Evolutionary conservation across 2,329 filamentous ascomycete species (phyloP).

Genomic region (Fusarium subtropicale): DNA sequence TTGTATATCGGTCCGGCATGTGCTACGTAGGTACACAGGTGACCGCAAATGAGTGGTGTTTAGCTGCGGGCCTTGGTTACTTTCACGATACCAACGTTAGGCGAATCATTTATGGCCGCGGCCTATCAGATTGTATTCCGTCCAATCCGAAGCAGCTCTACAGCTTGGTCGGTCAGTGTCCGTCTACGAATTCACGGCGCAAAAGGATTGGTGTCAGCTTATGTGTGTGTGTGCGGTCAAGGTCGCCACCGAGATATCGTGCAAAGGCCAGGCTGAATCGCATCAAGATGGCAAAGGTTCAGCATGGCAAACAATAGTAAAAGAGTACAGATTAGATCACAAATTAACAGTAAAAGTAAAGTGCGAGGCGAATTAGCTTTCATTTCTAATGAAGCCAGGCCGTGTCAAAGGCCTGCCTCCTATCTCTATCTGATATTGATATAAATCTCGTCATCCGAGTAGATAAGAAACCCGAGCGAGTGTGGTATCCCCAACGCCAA

Average conservation of each 20-base stretch:
- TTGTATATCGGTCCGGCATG: neutral
- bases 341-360: neutral
- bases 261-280: neutral
- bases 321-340: neutral
- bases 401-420: constrained; percentile 23
- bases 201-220: constrained; percentile 1
- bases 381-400: constrained; percentile 41
- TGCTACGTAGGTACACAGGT: constrained; percentile 1
- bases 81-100: neutral
- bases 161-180: neutral
- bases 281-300: neutral
- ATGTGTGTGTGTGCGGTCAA: constrained; percentile 5
- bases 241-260: constrained; percentile 8
- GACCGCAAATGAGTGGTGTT: neutral
- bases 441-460: constrained; percentile 16
- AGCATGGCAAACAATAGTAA: neutral
- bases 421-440: constrained; percentile 36
- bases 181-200: constrained; percentile 9
- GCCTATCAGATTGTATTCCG: constrained; percentile 7
- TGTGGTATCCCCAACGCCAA: constrained; percentile 47
- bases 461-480: constrained; percentile 40
- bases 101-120: neutral
- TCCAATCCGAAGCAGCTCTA: neutral
- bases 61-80: neutral
- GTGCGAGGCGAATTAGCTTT: constrained; percentile 53